Conservation (phyloP, 495 filamentous ascomycete species). For the Aspergillus campestris region DNA sequence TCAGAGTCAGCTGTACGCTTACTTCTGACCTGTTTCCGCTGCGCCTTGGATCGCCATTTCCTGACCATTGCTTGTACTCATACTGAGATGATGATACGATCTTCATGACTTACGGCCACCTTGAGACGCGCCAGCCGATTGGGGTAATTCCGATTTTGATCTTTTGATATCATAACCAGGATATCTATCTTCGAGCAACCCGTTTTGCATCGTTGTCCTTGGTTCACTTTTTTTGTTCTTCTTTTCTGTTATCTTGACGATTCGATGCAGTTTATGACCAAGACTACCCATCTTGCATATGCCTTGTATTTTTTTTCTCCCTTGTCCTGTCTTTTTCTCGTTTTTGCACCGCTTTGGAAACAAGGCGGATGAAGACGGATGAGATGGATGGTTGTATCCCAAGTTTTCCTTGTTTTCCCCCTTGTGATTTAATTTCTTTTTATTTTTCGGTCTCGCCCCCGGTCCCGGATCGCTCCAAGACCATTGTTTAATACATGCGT, state of each 20-base stretch:
- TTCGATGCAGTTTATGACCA: constrained; percentile 10
- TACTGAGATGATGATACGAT: constrained; percentile 40
- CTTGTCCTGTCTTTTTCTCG: constrained; percentile 4
- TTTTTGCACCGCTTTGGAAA: too few relatives aligned
- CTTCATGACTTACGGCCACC: constrained; percentile 37
- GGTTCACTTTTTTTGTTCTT: constrained; percentile 7
- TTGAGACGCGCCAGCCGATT: constrained; percentile 26
- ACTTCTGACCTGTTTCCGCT: constrained; percentile 19
- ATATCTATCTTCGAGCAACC: constrained; percentile 17
- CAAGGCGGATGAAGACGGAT: too few relatives aligned
- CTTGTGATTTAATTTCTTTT: constrained; percentile 1
- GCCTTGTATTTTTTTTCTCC: constrained; percentile 18
- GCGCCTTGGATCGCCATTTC: constrained; percentile 6
- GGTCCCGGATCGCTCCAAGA: too few relatives aligned
- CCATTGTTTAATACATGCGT: constrained; percentile 10
- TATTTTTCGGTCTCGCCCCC: too few relatives aligned
- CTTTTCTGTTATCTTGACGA: constrained; percentile 10
- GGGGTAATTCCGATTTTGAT: constrained; percentile 1
- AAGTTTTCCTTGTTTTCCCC: neutral
- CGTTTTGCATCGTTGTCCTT: constrained; percentile 17
- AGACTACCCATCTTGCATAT: constrained; percentile 10
- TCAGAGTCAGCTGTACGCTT: constrained; percentile 24
- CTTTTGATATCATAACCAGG: constrained; percentile 24
- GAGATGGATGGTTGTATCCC: too few relatives aligned
- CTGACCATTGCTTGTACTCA: constrained; percentile 32